These are phyloP conservation scores for Massarina eburnea DNA, from an alignment of 2,329 filamentous ascomycete species.

Conservation along the genomic window DNA sequence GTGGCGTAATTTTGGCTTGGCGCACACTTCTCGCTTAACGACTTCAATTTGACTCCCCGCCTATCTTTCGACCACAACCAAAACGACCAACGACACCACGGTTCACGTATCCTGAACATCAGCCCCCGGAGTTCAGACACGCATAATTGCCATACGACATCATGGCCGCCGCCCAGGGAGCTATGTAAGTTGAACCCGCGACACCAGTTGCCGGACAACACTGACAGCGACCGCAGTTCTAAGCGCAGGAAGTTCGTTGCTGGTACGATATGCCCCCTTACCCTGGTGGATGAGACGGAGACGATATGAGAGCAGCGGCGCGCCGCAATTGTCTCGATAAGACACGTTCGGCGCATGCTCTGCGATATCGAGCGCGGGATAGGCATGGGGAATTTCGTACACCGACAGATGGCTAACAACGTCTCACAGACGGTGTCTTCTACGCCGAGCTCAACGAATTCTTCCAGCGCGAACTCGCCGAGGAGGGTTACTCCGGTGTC, in stretches of 20 bases:
- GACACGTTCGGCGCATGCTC: constrained; percentile 8
- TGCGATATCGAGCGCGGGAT: constrained; percentile 10
- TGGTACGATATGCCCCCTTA: constrained; percentile 40
- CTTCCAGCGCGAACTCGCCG: constrained; percentile 99
- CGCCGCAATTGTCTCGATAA: constrained; percentile 1
- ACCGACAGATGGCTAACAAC: constrained; percentile 26
- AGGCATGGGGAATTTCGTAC: constrained; percentile 16
- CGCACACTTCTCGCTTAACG: constrained; percentile 20
- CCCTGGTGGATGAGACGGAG: constrained; percentile 9
- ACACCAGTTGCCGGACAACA: constrained; percentile 8
- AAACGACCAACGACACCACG: constrained; percentile 34
- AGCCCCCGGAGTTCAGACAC: constrained; percentile 37
- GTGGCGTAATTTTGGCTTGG: constrained; percentile 11
- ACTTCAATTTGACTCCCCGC: constrained; percentile 11
- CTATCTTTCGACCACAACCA: constrained; percentile 18
- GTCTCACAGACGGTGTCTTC: constrained; percentile 84
- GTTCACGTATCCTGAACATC: constrained; percentile 36
- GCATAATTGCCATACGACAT: constrained; percentile 36
- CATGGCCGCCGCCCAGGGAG: constrained; percentile 46
- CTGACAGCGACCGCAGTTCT: constrained; percentile 60
- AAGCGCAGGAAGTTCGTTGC: constrained; percentile 76
- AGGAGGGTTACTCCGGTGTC: constrained; percentile 99
- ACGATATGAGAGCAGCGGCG: constrained; percentile 56
- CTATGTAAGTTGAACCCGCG: constrained; percentile 40
- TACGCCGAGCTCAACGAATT: constrained; percentile 99